Evolutionary conservation across 2,329 filamentous ascomycete genomes (phyloP).

Genomic region (Ceratocystis eucalypticola): DNA sequence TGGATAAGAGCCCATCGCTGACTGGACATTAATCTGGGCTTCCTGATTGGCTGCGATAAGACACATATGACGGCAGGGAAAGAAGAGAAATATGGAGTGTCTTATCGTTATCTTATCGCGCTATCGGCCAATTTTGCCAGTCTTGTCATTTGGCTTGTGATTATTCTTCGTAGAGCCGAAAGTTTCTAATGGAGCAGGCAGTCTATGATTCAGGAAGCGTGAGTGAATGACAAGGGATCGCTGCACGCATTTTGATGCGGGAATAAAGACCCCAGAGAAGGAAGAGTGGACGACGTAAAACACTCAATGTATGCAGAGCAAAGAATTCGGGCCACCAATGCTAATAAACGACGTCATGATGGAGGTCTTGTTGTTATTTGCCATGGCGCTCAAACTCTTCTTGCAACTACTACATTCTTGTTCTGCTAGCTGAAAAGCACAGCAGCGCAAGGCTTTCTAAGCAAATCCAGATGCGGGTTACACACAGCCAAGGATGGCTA

Average conservation of each 20-base stretch:
- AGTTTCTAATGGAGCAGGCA: background rate
- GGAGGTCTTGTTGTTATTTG: background rate
- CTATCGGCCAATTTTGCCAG: background rate
- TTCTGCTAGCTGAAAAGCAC: too few species aligned
- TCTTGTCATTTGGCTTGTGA: slow-evolving; percentile 1
- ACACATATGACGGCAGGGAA: background rate
- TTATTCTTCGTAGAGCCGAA: background rate
- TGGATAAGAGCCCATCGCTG: background rate
- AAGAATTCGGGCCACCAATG: background rate
- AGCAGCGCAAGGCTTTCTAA: background rate
- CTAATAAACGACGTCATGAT: background rate
- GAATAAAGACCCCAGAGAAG: background rate
- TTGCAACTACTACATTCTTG: too few species aligned
- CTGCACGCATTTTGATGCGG: background rate
- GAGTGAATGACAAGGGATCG: background rate
- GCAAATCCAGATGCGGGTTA: background rate
- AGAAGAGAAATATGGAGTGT: background rate
- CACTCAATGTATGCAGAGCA: background rate
- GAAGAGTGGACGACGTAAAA: background rate
- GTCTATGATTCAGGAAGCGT: background rate
- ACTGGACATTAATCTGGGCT: background rate
- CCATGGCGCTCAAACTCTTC: too few species aligned
- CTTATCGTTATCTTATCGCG: slow-evolving; percentile 6
- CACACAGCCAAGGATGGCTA: background rate
- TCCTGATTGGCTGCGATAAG: slow-evolving; percentile 13